Evolutionary conservation across 306 rosid genomes (phyloP).

Genomic region (Medicago arabica): DNA sequence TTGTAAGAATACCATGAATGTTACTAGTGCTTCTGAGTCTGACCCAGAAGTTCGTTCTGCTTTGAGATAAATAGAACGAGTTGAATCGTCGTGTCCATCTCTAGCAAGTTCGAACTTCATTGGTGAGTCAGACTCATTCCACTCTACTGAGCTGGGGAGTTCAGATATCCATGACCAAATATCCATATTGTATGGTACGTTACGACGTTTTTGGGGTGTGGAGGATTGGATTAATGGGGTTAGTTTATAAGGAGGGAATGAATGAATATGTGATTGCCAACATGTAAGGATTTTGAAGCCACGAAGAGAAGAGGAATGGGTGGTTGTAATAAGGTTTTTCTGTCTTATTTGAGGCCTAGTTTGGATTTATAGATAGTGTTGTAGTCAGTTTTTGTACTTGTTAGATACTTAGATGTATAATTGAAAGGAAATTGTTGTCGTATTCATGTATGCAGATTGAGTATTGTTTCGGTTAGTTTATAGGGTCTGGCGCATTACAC

Average conservation of each 20-base stretch:
- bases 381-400: constrained; percentile 33
- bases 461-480: constrained; percentile 14
- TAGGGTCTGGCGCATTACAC: constrained; percentile 58
- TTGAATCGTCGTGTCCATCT: constrained; percentile 23
- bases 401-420: constrained; percentile 30
- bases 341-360: constrained; percentile 44
- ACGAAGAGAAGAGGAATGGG: constrained; percentile 52
- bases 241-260: constrained; percentile 53
- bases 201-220: background rate
- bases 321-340: constrained; percentile 46
- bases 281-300: constrained; percentile 54
- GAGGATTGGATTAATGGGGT: background rate
- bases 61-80: constrained; percentile 60
- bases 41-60: constrained; percentile 64
- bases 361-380: constrained; percentile 52
- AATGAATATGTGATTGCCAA: constrained; percentile 52
- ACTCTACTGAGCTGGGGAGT: constrained; percentile 63
- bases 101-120: constrained; percentile 60
- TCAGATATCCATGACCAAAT: constrained; percentile 91
- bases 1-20: constrained; percentile 58
- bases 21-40: constrained; percentile 52
- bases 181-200: constrained; percentile 49
- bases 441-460: constrained; percentile 37
- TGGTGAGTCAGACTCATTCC: constrained; percentile 57
- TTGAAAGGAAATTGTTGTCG: constrained; percentile 36